phyloP scores from a whole-genome alignment of 2,329 filamentous ascomycete genomes.

The Diaporthe citriasiana region DNA sequence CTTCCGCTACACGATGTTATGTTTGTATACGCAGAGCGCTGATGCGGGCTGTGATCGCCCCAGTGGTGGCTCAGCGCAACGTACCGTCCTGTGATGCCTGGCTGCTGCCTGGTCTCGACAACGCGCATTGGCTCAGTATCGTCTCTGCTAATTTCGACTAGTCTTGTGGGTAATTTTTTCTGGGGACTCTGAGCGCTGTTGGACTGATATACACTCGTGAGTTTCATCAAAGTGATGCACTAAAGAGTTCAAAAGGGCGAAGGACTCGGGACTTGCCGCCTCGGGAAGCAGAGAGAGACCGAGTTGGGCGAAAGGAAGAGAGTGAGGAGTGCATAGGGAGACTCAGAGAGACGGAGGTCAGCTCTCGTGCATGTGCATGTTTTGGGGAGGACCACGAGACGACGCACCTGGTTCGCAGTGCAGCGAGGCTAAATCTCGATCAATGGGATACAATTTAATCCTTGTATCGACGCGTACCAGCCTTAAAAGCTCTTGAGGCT shows the following conservation, averaged over 20 bases:
- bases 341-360: neutral
- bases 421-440: neutral
- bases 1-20: slow-evolving; percentile 20
- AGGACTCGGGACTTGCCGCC: neutral
- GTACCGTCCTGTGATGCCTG: slow-evolving; percentile 37
- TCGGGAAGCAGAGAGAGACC: slow-evolving; percentile 8
- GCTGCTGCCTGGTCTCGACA: slow-evolving; percentile 5
- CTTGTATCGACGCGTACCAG: neutral
- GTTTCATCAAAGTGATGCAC: neutral
- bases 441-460: neutral
- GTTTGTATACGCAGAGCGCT: slow-evolving; percentile 45
- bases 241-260: neutral
- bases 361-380: neutral
- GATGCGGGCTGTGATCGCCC: slow-evolving; percentile 48
- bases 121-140: slow-evolving; percentile 9
- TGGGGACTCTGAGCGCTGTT: neutral
- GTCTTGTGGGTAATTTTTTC: slow-evolving; percentile 42
- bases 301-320: neutral
- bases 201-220: neutral
- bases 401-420: neutral
- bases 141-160: slow-evolving; percentile 43
- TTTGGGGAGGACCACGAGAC: no score
- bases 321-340: neutral
- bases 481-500: neutral
- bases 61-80: slow-evolving; percentile 47